Evolutionary conservation across 192 early-diverging fungal genomes (phyloP).

Genomic region (Coemansia sp.): DNA sequence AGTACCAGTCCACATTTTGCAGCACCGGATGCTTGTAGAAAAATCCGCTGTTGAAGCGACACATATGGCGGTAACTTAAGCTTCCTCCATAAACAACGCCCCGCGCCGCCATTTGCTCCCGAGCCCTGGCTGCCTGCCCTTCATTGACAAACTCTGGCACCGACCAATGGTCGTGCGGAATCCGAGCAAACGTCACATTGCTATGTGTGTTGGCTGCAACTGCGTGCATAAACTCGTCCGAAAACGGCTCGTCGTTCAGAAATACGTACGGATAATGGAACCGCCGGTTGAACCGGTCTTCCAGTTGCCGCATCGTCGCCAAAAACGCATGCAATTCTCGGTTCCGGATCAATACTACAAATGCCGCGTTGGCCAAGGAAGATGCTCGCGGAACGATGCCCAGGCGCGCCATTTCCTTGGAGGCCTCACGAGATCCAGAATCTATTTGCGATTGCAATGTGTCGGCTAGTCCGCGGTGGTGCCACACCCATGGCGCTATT

Average conservation of each 20-base stretch:
- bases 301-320: slow-evolving; percentile 57
- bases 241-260: slow-evolving; percentile 66
- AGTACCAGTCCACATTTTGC: slow-evolving; percentile 76
- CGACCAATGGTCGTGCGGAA: slow-evolving; percentile 56
- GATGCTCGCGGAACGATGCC: slow-evolving; percentile 15
- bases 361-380: slow-evolving; percentile 28
- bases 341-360: slow-evolving; percentile 61
- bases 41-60: slow-evolving; percentile 61
- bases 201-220: slow-evolving; percentile 51
- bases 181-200: slow-evolving; percentile 57
- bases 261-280: slow-evolving; percentile 74
- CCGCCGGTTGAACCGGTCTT: slow-evolving; percentile 64
- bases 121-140: slow-evolving; percentile 18
- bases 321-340: slow-evolving; percentile 55
- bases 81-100: slow-evolving; percentile 71
- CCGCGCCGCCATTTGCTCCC: slow-evolving; percentile 60
- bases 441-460: not conserved
- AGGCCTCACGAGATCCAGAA: not conserved
- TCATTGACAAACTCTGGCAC: slow-evolving; percentile 54
- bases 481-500: slow-evolving; percentile 57
- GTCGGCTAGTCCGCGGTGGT: slow-evolving; percentile 43
- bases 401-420: slow-evolving; percentile 13
- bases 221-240: slow-evolving; percentile 53
- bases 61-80: slow-evolving; percentile 87
- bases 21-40: slow-evolving; percentile 69